Percentiles rank a stretch among this genome's conserved stretches.
phyloP scores from a whole-genome alignment of 1,284 basidiomycete species.

The Omphalotus olearius region DNA sequence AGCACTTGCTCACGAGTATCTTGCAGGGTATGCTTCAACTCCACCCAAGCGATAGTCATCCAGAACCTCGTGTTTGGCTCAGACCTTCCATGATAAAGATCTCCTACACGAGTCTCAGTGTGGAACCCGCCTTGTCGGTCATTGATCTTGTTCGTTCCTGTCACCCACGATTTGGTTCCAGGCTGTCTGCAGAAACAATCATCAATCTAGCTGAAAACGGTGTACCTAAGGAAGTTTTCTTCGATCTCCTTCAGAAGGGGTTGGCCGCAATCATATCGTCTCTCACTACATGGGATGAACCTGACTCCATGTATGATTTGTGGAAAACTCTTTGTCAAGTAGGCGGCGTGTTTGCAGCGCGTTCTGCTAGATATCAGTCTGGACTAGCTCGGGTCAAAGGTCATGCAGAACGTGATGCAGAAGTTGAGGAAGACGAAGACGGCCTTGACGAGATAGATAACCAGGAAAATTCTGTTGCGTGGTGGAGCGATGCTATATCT shows the following conservation, averaged over 20 bases:
- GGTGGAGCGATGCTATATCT: constrained; percentile 48
- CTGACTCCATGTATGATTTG: constrained; percentile 35
- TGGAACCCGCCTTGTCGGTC: constrained; percentile 36
- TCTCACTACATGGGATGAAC: constrained; percentile 41
- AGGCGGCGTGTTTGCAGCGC: constrained; percentile 40
- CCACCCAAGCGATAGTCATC: constrained; percentile 27
- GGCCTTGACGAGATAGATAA: constrained; percentile 26
- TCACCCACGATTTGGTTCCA: constrained; percentile 35
- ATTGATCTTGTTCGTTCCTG: constrained; percentile 47
- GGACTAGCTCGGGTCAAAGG: constrained; percentile 42
- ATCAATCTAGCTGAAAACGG: constrained; percentile 50
- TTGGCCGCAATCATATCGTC: constrained; percentile 35
- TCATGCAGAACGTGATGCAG: constrained; percentile 29
- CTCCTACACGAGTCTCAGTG: constrained; percentile 25
- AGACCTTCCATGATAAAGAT: constrained; percentile 49
- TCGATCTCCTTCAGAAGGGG: constrained; percentile 31
- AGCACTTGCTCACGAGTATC: not conserved
- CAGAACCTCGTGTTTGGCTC: constrained; percentile 32
- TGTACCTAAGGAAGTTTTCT: constrained; percentile 35
- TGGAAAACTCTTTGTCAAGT: constrained; percentile 35
- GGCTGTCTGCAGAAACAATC: constrained; percentile 43
- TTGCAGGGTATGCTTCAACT: constrained; percentile 40
- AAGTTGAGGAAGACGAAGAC: constrained; percentile 39
- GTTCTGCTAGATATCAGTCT: constrained; percentile 37
- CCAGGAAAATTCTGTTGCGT: constrained; percentile 39